Percentiles rank a stretch among this genome's conserved stretches.
Evolutionary conservation across 176 grass and related monocot genomes (phyloP).

Genomic region (Carex cristatella): DNA sequence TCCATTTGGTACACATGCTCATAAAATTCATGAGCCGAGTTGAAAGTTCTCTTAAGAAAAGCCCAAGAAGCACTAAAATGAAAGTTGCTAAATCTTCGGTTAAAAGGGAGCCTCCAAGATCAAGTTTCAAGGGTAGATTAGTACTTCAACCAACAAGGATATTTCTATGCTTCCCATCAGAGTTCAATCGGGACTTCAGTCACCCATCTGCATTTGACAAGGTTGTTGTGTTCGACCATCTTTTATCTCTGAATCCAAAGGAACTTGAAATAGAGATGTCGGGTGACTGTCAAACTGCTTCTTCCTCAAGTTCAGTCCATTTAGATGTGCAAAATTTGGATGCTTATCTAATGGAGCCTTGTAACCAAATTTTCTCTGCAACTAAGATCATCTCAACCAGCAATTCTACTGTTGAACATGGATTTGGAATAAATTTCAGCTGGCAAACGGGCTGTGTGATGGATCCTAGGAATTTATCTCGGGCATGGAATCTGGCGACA

Average conservation of each 20-base stretch:
- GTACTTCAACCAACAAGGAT: constrained; percentile 51
- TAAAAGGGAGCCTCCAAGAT: constrained; percentile 25
- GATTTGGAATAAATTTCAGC: constrained; percentile 48
- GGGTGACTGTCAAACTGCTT: constrained; percentile 28
- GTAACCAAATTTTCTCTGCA: constrained; percentile 47
- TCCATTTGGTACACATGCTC: constrained; percentile 64
- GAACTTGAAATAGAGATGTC: constrained; percentile 39
- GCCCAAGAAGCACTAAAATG: constrained; percentile 26
- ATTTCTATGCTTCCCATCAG: constrained; percentile 69
- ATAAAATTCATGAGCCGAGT: constrained; percentile 53
- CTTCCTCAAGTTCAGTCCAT: constrained; percentile 55
- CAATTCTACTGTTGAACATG: constrained; percentile 27
- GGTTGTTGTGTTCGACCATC: constrained; percentile 72
- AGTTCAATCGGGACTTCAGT: constrained; percentile 43
- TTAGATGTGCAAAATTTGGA: constrained; percentile 53
- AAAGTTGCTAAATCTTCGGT: constrained; percentile 25
- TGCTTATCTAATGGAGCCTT: constrained; percentile 66
- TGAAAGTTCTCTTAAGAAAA: constrained; percentile 17
- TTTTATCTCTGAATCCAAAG: constrained; percentile 28
- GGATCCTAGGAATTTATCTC: constrained; percentile 49
- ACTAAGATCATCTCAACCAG: constrained; percentile 72
- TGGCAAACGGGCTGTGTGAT: constrained; percentile 49
- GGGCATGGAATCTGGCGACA: constrained; percentile 66
- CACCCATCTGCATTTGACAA: constrained; percentile 53
- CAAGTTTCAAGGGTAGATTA: constrained; percentile 54